Evolutionary conservation across 306 rosid species (phyloP), one percentile per base, ranked within the genome.

Genomic region (Malus asiatica): DNA sequence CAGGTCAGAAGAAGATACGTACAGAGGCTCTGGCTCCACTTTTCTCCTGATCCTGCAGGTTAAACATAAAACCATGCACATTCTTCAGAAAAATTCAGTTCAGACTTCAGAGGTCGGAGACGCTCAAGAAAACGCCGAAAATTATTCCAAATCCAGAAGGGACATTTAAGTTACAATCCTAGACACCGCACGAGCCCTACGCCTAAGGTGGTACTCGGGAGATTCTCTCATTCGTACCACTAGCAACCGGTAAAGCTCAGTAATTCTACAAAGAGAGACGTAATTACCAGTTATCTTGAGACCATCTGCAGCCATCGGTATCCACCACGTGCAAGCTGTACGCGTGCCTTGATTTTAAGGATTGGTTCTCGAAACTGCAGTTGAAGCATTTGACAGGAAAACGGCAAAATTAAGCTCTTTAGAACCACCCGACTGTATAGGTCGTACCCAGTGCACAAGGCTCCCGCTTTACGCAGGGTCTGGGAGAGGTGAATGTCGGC

Each of bases 251-350:
- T 42, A 64, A 68, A 27, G 22, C 30, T 7, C 25, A 18, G 44
- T 20, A 30, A 71, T 38, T 38, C 23, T 80, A 7, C 16, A 59
- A 73, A 72, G 62, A 5, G 42, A 42, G 30, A 74, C 30, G 78
- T 53, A 83, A 87, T 84, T 85, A 95, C 97, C 98, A 95, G 79
- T 95, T 95, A 78, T 89, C 93, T 52, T 82, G 74, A 71, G 97
- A 93, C 98, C 98, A 95, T 84, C 77, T 81, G 88, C 98, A 95
- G 89, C 97, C 95, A 81, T 80, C 89, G 8, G 96, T 86, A 81
- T 95, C 98, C 66, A 95, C 95, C 77, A 89, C 87, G 53, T 95
- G 98, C 83, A 89, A 73, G 85, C 97, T 92, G 84, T 90, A 95
- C 0, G 93, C 98, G 78, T 95, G 98, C 84, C 98, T 92, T 70